Conservation (phyloP, 768 basidiomycete species). For the Hemileccinum rubropunctum region DNA sequence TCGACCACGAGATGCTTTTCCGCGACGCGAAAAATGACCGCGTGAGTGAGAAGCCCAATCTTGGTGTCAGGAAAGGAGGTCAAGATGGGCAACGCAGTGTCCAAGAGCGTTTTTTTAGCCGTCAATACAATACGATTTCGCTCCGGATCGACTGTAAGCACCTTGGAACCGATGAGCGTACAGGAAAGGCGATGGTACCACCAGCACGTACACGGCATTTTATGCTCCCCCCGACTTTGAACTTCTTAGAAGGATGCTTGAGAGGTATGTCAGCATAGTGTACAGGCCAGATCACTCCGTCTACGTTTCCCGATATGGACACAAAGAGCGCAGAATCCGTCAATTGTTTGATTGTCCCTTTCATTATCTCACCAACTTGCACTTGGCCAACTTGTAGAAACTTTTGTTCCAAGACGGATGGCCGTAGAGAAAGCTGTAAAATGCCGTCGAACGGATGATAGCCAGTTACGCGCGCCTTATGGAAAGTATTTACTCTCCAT, state of each 20-base stretch:
- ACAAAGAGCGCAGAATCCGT: conserved; percentile 82
- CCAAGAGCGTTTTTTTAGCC: conserved; percentile 86
- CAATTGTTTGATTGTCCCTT: conserved; percentile 84
- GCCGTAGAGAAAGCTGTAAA: conserved; percentile 82
- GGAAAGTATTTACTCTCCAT: conserved; percentile 77
- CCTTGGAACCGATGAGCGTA: conserved; percentile 39
- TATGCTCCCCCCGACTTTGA: conserved; percentile 77
- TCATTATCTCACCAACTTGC: conserved; percentile 81
- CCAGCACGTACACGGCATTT: conserved; percentile 71
- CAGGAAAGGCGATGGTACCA: not conserved
- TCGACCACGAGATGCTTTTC: conserved; percentile 83
- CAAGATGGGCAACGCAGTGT: conserved; percentile 73
- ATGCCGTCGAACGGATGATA: conserved; percentile 84
- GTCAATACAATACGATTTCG: conserved; percentile 83
- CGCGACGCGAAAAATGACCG: conserved; percentile 77
- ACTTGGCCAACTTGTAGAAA: conserved; percentile 84
- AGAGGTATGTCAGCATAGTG: conserved; percentile 95
- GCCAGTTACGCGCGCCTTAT: conserved; percentile 85
- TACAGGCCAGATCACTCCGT: conserved; percentile 90
- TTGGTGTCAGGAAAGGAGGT: conserved; percentile 62
- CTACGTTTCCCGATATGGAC: conserved; percentile 80
- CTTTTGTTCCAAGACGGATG: conserved; percentile 78
- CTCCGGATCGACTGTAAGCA: conserved; percentile 79
- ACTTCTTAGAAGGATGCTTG: conserved; percentile 89
- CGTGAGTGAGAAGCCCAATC: conserved; percentile 72